Base-by-base conservation (phyloP, 768 basidiomycete species). In the Tricholoma flavovirens region DNA sequence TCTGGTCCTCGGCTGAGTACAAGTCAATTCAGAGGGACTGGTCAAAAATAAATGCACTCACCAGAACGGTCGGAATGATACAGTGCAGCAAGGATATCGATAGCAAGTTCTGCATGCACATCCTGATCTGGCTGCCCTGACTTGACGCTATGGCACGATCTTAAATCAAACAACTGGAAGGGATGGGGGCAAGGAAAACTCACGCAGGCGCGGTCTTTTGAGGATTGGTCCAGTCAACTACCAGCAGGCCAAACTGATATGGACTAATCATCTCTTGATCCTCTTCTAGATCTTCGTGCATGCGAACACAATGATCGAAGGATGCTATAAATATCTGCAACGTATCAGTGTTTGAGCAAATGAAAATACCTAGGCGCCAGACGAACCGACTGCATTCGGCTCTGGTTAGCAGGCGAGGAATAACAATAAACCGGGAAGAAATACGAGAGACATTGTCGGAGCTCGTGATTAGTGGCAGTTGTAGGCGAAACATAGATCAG, bases 391-490 rank as follows among this genome's bases (percentile, higher is more conserved):
- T 77, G 82, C 61, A 76, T 84, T 76, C 76, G 81, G 67, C 62
- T 78, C 71, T 98, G 94, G 66, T 98, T 96, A 15, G 66, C 70
- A 5, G 84, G 70, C 0, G 90, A 87, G 0, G 94, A 92, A 69
- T 90, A 97, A 66, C 92, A 91, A 67, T 91, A 98, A 0, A 93
- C 86, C 0, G 93, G 93, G 75, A 99, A 89, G 78, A 98, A 98
- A 69, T 97, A 98, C 5, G 92, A 86, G 12, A 99, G 75, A 65
- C 93, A 98, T 70, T 98, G 96, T 43, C 93, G 80, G 15, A 98
- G 76, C 60, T 90, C 83, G 60, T 89, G 86, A 65, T 97, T 98
- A 22, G 86, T 81, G 9, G 75, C 79, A 0, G 95, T 97, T 45
- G 87, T 83, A 0, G 93, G 91, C 0, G 92, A 91, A 54, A 98